Conservation (phyloP, 148 eudicot species). For the Euryodendron excelsum region DNA sequence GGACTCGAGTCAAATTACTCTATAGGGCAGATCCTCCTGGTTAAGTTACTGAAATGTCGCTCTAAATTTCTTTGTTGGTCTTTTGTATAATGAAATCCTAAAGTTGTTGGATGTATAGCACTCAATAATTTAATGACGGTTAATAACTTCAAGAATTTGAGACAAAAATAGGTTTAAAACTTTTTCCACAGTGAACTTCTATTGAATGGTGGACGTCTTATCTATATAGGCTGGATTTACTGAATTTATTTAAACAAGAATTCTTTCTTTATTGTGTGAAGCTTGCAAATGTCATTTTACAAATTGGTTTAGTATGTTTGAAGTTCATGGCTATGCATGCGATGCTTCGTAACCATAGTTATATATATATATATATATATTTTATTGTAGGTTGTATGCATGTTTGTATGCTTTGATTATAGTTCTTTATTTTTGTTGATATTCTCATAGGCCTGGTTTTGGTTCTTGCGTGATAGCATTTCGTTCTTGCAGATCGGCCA, state of each 20-base stretch:
- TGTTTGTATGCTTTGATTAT: neutral
- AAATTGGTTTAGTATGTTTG: neutral
- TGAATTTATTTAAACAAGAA: neutral
- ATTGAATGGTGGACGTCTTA: neutral
- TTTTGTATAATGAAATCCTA: neutral
- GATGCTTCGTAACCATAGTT: too few species aligned
- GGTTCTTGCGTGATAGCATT: conserved; percentile 24
- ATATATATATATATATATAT: neutral
- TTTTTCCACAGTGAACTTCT: neutral
- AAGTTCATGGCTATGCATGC: neutral
- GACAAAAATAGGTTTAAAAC: neutral
- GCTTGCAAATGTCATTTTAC: neutral
- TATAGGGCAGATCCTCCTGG: neutral
- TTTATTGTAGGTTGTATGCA: neutral
- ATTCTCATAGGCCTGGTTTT: conserved; percentile 18
- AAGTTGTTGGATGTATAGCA: neutral
- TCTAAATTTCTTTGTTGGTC: neutral
- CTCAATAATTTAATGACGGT: neutral
- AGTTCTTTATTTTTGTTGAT: neutral
- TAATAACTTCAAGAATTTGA: neutral
- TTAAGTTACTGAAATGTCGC: neutral
- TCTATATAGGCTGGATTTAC: neutral
- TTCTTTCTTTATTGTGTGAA: neutral
- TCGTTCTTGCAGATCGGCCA: conserved; percentile 79
- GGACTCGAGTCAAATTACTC: neutral